A percentile compares a stretch with the other conserved stretches of the same genome.
Evolutionary conservation across 176 grass and related monocot species (phyloP).

Genomic region (Saccharum spontaneum): DNA sequence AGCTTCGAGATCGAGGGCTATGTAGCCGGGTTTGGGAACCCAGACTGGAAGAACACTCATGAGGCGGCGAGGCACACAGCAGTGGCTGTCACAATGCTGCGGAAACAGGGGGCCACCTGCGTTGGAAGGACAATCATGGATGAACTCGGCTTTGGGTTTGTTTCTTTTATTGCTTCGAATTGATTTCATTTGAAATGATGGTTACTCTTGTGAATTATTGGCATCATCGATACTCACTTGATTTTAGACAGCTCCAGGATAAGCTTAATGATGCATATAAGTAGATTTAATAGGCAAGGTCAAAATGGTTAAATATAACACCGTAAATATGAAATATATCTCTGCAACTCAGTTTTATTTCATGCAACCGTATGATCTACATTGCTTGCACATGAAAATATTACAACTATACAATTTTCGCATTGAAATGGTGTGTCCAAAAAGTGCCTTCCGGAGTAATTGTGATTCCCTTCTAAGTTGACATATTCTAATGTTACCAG

Average conservation of each 20-base stretch:
- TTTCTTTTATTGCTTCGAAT: constrained; percentile 26
- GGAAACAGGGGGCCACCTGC: constrained; percentile 70
- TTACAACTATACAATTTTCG: not conserved
- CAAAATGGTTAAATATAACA: constrained; percentile 7
- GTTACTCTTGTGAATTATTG: not conserved
- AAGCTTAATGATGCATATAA: not conserved
- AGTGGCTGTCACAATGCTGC: constrained; percentile 56
- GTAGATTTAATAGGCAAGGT: constrained; percentile 7
- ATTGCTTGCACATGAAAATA: not conserved
- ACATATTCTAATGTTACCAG: not conserved
- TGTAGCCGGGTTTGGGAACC: constrained; percentile 89
- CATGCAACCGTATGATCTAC: not conserved
- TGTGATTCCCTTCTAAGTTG: not conserved
- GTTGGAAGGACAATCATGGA: constrained; percentile 88
- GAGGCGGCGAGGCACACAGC: constrained; percentile 53
- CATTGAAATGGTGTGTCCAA: not conserved
- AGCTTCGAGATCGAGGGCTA: constrained; percentile 86
- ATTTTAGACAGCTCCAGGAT: constrained; percentile 2
- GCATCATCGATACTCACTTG: not conserved
- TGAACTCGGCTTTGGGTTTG: constrained; percentile 87
- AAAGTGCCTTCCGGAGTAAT: not conserved
- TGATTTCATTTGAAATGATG: constrained; percentile 8
- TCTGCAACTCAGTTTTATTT: not conserved
- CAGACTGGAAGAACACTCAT: constrained; percentile 92
- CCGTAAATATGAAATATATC: not conserved